Evolutionary conservation across 2,329 filamentous ascomycete genomes (phyloP), one percentile per base, ranked within the genome.

Genomic region (Chaetothyriales sp.): DNA sequence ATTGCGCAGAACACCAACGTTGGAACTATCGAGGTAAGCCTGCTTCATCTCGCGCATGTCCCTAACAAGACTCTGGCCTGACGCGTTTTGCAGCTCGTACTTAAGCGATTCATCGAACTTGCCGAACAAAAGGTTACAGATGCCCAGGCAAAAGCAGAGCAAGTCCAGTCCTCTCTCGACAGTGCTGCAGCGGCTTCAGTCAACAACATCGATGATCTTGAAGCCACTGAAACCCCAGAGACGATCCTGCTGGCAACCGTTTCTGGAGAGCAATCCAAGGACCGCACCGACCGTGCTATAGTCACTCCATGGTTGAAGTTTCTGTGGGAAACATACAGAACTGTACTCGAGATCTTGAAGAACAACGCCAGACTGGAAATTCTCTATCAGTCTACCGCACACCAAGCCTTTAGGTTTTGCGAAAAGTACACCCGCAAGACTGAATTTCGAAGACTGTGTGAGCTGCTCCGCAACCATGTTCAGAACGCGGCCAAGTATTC

Each of bases 271-370:
- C 90, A 96, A 72, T 95, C 90, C 54, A 84, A 86, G 66, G 92
- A 98, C 72, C 86, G 92, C 60, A 98, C 92, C 62, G 92, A 98
- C 73, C 84, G 92, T 63, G 92, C 92, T 65, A 93, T 98, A 63
- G 92, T 98, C 54, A 98, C 92, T 25, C 92, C 92, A 53, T 98
- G 92, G 92, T 80, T 98, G 64, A 98, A 98, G 75, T 98, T 98
- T 67, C 76, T 98, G 56, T 98, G 92, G 92, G 92, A 98, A 76
- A 95, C 92, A 15, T 98, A 98, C 75, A 85, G 92, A 56, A 98
- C 92, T 39, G 92, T 98, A 43, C 79, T 98, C 64, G 92, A 98
- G 64, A 98, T 98, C 64, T 81, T 98, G 64, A 89, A 94, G 75
- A 98, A 98, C 78, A 98, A 98, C 75, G 90, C 92, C 52, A 84